phyloP scores from a whole-genome alignment of 129 eudicot genomes.

The Cynara cardunculus region DNA sequence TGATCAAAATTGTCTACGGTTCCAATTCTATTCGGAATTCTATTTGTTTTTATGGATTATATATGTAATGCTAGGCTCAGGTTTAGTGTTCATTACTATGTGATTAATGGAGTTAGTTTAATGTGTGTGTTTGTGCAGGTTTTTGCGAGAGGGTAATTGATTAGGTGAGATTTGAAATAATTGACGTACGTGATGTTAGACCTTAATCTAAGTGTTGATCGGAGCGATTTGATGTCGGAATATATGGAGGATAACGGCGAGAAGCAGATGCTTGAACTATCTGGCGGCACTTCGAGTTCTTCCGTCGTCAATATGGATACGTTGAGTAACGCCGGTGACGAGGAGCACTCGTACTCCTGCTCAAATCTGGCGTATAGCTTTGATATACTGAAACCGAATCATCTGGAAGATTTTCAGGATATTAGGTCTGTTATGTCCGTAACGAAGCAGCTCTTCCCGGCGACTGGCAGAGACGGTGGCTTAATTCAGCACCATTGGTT shows the following conservation, averaged over 20 bases:
- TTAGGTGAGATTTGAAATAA: neutral
- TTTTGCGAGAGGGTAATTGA: neutral
- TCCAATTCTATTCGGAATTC: neutral
- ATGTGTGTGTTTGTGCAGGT: constrained; percentile 1
- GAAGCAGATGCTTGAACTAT: constrained; percentile 19
- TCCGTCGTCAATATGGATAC: constrained; percentile 46
- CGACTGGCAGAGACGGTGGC: neutral
- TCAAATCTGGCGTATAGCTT: constrained; percentile 24
- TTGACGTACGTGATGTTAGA: constrained; percentile 49
- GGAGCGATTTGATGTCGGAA: constrained; percentile 28
- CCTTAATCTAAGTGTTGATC: constrained; percentile 48
- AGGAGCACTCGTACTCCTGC: constrained; percentile 18
- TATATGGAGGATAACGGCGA: constrained; percentile 21
- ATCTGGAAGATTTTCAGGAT: neutral
- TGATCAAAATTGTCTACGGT: neutral
- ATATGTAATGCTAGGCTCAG: neutral
- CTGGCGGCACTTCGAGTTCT: constrained; percentile 40
- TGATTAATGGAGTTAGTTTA: neutral
- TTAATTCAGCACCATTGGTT: constrained; percentile 12
- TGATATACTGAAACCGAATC: constrained; percentile 34
- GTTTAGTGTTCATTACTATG: neutral
- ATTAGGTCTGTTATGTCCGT: constrained; percentile 9
- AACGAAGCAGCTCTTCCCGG: constrained; percentile 41
- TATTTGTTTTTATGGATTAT: neutral
- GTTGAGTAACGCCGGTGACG: constrained; percentile 43